These are phyloP conservation scores for Aegilops sharonensis DNA, from an alignment of 176 grass and related monocot genomes.

Conservation along the genomic window DNA sequence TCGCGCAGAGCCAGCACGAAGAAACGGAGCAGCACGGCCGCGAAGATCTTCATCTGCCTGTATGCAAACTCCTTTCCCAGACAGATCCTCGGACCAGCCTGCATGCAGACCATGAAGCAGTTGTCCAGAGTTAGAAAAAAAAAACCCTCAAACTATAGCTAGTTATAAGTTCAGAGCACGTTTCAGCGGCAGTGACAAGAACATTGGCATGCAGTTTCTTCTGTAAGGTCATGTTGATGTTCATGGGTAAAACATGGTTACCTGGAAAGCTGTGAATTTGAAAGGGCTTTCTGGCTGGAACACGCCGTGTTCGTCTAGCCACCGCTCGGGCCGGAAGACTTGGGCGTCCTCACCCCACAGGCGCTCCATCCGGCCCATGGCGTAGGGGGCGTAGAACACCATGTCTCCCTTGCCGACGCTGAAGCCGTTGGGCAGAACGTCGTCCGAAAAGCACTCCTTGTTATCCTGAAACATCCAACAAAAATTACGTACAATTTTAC, in stretches of 20 bases:
- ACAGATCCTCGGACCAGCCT: conserved; percentile 71
- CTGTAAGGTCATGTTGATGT: not conserved
- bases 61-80: conserved; percentile 70
- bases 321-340: conserved; percentile 55
- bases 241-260: not conserved
- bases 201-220: not conserved
- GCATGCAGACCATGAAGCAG: not conserved
- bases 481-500: not conserved
- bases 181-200: not conserved
- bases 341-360: conserved; percentile 64
- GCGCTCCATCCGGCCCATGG: conserved; percentile 71
- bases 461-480: conserved; percentile 36
- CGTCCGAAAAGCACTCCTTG: conserved; percentile 66
- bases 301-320: conserved; percentile 46
- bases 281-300: conserved; percentile 56
- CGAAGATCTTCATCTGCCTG: conserved; percentile 68
- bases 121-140: not conserved
- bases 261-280: conserved; percentile 76
- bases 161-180: not conserved
- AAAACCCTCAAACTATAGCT: not conserved
- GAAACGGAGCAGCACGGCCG: conserved; percentile 49
- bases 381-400: conserved; percentile 60
- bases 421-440: conserved; percentile 50
- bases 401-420: conserved; percentile 56
- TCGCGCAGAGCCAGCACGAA: conserved; percentile 44